Base-by-base conservation (phyloP, 1,284 basidiomycete genomes). In the Ustilago esculenta region DNA sequence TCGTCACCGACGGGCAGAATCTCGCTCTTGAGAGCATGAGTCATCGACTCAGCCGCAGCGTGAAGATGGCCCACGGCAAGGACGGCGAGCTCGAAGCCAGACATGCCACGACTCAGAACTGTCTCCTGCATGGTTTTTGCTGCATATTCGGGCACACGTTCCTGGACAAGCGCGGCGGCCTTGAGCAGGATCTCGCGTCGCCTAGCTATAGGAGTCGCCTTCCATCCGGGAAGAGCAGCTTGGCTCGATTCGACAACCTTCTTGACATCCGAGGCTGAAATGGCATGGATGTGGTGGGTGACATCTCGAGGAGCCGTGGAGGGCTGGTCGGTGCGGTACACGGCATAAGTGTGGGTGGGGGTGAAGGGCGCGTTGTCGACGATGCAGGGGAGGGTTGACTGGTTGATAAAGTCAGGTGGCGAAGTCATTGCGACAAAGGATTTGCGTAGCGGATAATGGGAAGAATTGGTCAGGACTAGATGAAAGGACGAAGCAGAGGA, bases 401-500 rank as follows among this genome's bases (percentile, higher is more conserved):
- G 24, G 36, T 30, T 36, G 52, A 64, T 48, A 17, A 70, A 64
- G 46, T 59, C 61, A 33, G 50, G 34, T 6, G 54, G 21, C 5
- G 39, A 18, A 39, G 50, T 40, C 29, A 25, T 40, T 27, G 17
- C 29, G 45, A n/a, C n/a, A n/a, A n/a, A n/a, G n/a, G n/a, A n/a
- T n/a, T n/a, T n/a, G n/a, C n/a, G n/a, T n/a, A n/a, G n/a, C n/a
- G n/a, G n/a, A n/a, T n/a, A n/a, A n/a, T n/a, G n/a, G n/a, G n/a
- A n/a, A n/a, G n/a, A n/a, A n/a, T n/a, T n/a, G n/a, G n/a, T n/a
- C n/a, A n/a, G n/a, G n/a, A n/a, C n/a, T n/a, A n/a, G n/a, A n/a
- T n/a, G n/a, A n/a, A n/a, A n/a, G n/a, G 54, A 82, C 42, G 47
- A 76, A 65, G 54, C 74, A 75, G 8, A 80, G 81, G 4, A 82